Evolutionary conservation across 305 asterid genomes (phyloP).

Genomic region (Rubia peregrina): DNA sequence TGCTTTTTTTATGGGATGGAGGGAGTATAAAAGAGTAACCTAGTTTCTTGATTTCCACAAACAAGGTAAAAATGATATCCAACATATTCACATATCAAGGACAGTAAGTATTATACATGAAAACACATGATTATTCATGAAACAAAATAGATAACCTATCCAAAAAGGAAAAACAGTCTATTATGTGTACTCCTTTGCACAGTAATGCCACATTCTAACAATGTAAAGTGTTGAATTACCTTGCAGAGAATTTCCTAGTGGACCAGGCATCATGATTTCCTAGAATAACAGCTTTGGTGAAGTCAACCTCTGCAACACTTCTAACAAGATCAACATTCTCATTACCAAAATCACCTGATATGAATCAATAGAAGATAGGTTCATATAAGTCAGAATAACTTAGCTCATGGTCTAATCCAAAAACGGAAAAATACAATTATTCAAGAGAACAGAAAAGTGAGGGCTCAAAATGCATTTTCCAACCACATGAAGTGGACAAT

Average conservation of each 20-base stretch:
- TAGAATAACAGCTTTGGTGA: constrained; percentile 69
- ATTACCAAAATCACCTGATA: constrained; percentile 94
- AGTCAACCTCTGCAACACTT: constrained; percentile 58
- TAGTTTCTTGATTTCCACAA: neutral
- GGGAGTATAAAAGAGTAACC: neutral
- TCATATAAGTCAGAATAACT: constrained; percentile 8
- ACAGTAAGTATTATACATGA: neutral
- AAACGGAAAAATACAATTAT: neutral
- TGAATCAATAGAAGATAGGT: constrained; percentile 21
- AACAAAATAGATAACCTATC: neutral
- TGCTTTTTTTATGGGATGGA: no score
- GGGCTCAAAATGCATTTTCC: neutral
- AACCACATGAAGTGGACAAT: constrained; percentile 8
- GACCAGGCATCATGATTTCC: constrained; percentile 98
- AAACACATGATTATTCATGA: neutral
- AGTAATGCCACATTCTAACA: neutral
- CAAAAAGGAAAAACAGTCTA: neutral
- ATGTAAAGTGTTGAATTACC: constrained; percentile 26
- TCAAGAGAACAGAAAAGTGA: neutral
- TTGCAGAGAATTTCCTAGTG: constrained; percentile 56
- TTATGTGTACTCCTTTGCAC: neutral
- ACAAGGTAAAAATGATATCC: neutral
- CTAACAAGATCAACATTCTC: constrained; percentile 72
- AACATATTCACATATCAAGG: neutral
- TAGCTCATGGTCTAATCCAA: constrained; percentile 1